Conservation (phyloP, 192 early-diverging fungal genomes). For the Coemansia sp. region DNA sequence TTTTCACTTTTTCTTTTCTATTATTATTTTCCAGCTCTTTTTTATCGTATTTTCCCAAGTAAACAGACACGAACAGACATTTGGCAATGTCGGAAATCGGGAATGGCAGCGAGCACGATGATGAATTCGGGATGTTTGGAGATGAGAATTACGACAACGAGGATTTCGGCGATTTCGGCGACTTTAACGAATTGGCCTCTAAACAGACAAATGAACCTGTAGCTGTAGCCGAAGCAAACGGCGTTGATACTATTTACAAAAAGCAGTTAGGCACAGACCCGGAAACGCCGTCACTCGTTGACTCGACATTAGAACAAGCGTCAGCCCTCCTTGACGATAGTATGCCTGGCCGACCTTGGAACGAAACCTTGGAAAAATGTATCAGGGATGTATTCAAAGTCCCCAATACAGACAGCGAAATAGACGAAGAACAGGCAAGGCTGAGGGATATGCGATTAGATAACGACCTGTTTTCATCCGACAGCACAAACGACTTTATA, state of each 20-base stretch:
- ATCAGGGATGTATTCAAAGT: slow-evolving; percentile 8
- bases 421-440: neutral
- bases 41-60: neutral
- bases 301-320: slow-evolving; percentile 6
- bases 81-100: neutral
- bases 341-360: neutral
- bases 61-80: neutral
- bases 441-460: neutral
- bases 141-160: slow-evolving; percentile 6
- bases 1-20: neutral
- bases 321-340: slow-evolving; percentile 8
- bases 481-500: neutral
- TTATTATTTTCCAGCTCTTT: neutral
- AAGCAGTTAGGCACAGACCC: neutral
- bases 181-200: slow-evolving; percentile 8
- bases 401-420: neutral
- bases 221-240: neutral
- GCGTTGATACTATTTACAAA: neutral
- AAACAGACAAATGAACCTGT: neutral
- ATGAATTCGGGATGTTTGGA: slow-evolving; percentile 24
- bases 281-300: neutral
- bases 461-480: neutral
- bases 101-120: slow-evolving; percentile 9
- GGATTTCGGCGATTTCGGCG: slow-evolving; percentile 31
- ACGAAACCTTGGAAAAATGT: slow-evolving; percentile 12